phyloP scores from a whole-genome alignment of 306 rosid species.

The Benincasa hispida region DNA sequence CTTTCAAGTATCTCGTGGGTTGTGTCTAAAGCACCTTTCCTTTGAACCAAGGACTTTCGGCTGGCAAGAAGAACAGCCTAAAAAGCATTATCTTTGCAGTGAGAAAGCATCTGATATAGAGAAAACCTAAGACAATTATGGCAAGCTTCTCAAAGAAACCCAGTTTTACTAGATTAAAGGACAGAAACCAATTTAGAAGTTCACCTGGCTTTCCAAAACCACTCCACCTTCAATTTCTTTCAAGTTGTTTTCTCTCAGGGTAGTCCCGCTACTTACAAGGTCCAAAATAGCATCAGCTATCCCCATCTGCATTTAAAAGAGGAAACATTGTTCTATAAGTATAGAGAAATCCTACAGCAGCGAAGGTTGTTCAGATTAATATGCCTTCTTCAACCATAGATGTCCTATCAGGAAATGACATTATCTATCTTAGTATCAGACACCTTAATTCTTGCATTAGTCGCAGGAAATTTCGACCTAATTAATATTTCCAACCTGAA shows the following conservation, averaged over 20 bases:
- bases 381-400: neutral
- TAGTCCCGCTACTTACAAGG: slow-evolving; percentile 92
- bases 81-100: slow-evolving; percentile 20
- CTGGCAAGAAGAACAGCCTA: slow-evolving; percentile 93
- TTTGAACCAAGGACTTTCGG: slow-evolving; percentile 51
- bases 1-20: slow-evolving; percentile 94
- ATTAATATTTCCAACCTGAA: neutral
- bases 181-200: slow-evolving; percentile 7
- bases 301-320: slow-evolving; percentile 58
- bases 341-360: neutral
- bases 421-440: neutral
- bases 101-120: slow-evolving; percentile 11
- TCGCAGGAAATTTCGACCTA: neutral
- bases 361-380: neutral
- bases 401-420: neutral
- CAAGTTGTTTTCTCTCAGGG: slow-evolving; percentile 72
- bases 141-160: neutral
- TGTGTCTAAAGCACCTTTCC: slow-evolving; percentile 70
- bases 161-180: slow-evolving; percentile 1
- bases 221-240: slow-evolving; percentile 86
- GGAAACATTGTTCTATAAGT: neutral
- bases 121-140: slow-evolving; percentile 1
- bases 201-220: slow-evolving; percentile 81
- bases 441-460: neutral
- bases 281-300: slow-evolving; percentile 95